phyloP scores from a whole-genome alignment of 78 protist species.

The Dictyostelium firmibasis region DNA sequence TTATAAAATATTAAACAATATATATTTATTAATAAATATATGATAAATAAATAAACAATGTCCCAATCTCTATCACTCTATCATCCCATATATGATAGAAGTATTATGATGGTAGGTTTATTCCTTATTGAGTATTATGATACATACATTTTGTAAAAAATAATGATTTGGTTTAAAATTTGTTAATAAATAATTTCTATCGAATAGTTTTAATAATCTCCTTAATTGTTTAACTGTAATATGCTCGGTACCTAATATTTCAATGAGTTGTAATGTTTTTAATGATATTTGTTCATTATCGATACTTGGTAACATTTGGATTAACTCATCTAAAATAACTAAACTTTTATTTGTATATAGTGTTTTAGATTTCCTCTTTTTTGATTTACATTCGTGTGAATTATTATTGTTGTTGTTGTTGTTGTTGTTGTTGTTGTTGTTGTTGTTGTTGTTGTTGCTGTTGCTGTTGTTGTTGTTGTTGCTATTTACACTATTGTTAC shows the following conservation, averaged over 20 bases:
- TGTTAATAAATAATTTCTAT: neutral
- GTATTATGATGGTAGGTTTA: no score
- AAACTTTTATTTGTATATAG: slow-evolving; percentile 40
- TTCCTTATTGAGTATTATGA: no score
- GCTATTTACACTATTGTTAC: neutral
- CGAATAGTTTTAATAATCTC: neutral
- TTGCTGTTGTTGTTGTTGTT: no score
- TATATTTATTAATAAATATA: neutral
- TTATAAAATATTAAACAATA: neutral
- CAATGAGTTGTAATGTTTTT: neutral
- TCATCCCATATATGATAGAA: no score
- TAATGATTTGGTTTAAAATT: neutral
- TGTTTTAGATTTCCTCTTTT: slow-evolving; percentile 27
- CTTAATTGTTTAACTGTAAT: slow-evolving; percentile 48
- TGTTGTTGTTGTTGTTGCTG: no score
- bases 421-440: neutral
- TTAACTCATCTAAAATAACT: slow-evolving; percentile 37
- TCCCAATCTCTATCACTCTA: no score
- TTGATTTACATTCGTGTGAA: neutral
- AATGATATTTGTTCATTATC: slow-evolving; percentile 15
- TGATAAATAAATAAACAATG: no score
- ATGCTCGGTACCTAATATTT: slow-evolving; percentile 41
- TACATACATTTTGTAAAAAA: slow-evolving; percentile 21
- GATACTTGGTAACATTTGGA: neutral
- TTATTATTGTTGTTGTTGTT: neutral